Evolutionary conservation across 805 yeast species (phyloP), one percentile per base, ranked within the genome.

Genomic region (Zygosaccharomyces bailii): DNA sequence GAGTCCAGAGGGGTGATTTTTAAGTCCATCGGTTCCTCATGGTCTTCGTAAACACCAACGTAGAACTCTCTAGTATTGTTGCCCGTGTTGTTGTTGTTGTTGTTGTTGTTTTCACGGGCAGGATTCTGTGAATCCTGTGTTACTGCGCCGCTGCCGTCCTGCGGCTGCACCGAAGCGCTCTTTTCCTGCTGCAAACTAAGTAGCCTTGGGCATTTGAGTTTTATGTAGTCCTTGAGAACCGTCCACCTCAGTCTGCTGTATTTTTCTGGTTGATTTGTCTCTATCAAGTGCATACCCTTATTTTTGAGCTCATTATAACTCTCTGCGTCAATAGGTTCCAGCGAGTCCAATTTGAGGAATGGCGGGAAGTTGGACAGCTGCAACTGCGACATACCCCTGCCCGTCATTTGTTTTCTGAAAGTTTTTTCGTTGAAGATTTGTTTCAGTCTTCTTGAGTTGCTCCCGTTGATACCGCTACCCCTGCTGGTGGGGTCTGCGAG

Each of bases 141-240:
- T 14, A 19, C 31, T 11, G 16, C 42, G n/a, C 34, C 49, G 37
- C 42, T n/a, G 40, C 25, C 32, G 34, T 40, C 43, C 37, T 30
- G 43, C 27, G 43, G 33, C 34, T 19, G 20, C n/a, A 14, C 36
- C 31, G 43, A 32, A 13, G 23, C 10, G 17, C 25, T 10, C 17
- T 13, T 17, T 7, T 46, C 36, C 38, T 46, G 50, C 17, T 51
- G 44, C 37, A 53, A 42, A 30, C 50, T 53, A 19, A 61, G 39
- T 39, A 61, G 47, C 29, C 49, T 53, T 11, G 62, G 62, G 43
- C 66, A 63, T 39, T 61, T 61, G 29, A 57, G 44, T 41, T 68
- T 63, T 9, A 70, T 54, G 33, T 59, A 62, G 47, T 70, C 74
- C 49, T 69, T 69, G 13, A 70, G 42, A 1, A 65, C 63, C 10